These are phyloP conservation scores for Schizopora paradoxa DNA, from an alignment of 1,284 basidiomycete species.

Conservation along the genomic window DNA sequence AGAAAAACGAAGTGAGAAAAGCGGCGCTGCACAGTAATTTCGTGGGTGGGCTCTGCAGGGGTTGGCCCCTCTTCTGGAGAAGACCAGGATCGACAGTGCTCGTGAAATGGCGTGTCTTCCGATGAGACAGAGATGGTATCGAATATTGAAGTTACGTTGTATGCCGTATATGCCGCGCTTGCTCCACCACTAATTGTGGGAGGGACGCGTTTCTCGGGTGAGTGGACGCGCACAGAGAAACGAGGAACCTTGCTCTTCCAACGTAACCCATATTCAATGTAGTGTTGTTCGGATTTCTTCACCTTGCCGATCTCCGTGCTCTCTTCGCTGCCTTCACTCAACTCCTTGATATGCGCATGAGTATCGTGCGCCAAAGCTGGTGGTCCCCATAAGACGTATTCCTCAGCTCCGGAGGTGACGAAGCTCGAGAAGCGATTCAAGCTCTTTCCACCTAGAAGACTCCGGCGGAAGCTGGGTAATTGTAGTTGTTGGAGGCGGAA, in stretches of 20 bases:
- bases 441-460: slow-evolving; percentile 68
- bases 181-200: slow-evolving; percentile 38
- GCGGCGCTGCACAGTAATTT: slow-evolving; percentile 66
- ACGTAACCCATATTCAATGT: slow-evolving; percentile 63
- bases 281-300: slow-evolving; percentile 62
- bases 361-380: slow-evolving; percentile 8
- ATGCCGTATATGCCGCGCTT: slow-evolving; percentile 58
- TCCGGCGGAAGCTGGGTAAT: slow-evolving; percentile 57
- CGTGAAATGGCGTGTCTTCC: too few species aligned
- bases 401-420: slow-evolving; percentile 80
- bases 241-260: slow-evolving; percentile 71
- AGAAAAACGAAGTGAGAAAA: slow-evolving; percentile 83
- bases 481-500: slow-evolving; percentile 33
- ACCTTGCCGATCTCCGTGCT: slow-evolving; percentile 25
- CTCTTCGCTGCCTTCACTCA: slow-evolving; percentile 28
- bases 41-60: neutral
- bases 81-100: neutral
- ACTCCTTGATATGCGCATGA: slow-evolving; percentile 32
- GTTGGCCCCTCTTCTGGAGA: neutral
- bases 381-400: slow-evolving; percentile 63
- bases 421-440: slow-evolving; percentile 81
- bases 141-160: slow-evolving; percentile 73
- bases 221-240: slow-evolving; percentile 73
- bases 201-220: slow-evolving; percentile 66
- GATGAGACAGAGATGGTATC: slow-evolving; percentile 11